Evolutionary conservation across 1,284 basidiomycete species (phyloP).

Genomic region (Phylloporus gajari): DNA sequence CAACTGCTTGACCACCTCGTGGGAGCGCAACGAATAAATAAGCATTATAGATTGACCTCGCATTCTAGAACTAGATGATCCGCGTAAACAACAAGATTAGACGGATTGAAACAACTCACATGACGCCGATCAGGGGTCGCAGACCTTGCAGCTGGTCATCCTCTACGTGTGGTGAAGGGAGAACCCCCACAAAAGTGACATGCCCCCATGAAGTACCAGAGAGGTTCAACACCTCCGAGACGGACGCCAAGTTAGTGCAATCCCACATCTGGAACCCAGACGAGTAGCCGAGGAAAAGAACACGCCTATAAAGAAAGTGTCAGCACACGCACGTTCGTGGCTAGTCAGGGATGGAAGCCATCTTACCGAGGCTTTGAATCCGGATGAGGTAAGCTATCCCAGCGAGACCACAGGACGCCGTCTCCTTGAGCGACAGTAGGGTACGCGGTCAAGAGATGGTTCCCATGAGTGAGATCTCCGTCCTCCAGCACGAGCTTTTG

Average conservation of each 20-base stretch:
- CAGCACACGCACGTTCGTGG: constrained; percentile 21
- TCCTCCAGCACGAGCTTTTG: constrained; percentile 37
- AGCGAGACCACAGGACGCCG: constrained; percentile 35
- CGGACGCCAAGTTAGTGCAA: constrained; percentile 64
- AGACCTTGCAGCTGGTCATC: constrained; percentile 46
- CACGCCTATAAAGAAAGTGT: constrained; percentile 48
- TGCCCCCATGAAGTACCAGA: constrained; percentile 45
- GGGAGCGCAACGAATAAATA: constrained; percentile 70
- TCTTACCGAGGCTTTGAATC: constrained; percentile 33
- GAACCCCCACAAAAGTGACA: constrained; percentile 56
- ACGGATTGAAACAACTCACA: constrained; percentile 55
- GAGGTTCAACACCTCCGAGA: constrained; percentile 51
- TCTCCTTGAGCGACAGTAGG: constrained; percentile 47
- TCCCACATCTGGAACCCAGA: constrained; percentile 77
- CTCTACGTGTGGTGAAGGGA: constrained; percentile 49
- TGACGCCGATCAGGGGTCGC: constrained; percentile 65
- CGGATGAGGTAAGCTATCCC: constrained; percentile 37
- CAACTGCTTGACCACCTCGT: constrained; percentile 64
- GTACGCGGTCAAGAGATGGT: constrained; percentile 33
- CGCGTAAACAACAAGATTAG: constrained; percentile 3
- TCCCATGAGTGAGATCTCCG: constrained; percentile 28
- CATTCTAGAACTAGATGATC: constrained; percentile 34
- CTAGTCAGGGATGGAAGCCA: neutral
- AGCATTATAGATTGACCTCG: constrained; percentile 51
- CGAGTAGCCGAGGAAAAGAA: constrained; percentile 69